Percentiles rank a stretch among this genome's conserved stretches.
Evolutionary conservation across 106 monocot genomes (phyloP).

Genomic region (Amphibolis antarctica): DNA sequence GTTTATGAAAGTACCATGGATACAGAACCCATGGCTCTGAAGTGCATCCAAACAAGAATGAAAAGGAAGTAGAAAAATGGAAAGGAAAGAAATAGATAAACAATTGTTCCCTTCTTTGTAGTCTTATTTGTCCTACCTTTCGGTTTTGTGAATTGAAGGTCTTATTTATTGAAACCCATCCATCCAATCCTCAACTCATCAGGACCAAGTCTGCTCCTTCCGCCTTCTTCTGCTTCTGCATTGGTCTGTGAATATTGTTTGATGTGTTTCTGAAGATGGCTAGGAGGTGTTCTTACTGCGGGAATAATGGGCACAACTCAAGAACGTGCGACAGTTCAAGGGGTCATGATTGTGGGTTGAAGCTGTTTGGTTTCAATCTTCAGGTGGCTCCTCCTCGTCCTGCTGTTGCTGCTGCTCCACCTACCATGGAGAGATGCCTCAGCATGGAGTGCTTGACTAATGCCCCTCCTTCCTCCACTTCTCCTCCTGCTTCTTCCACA

Average conservation of each 20-base stretch:
- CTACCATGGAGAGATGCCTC: conserved; percentile 12
- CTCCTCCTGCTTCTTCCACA: conserved; percentile 11
- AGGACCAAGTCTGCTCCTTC: neutral
- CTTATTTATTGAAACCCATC: neutral
- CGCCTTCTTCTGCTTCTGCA: neutral
- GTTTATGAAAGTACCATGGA: too few relatives aligned
- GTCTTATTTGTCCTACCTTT: too few relatives aligned
- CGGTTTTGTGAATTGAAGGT: too few relatives aligned
- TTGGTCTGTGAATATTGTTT: neutral
- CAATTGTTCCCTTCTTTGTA: neutral
- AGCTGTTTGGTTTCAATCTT: conserved; percentile 19
- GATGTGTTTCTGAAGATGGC: conserved; percentile 7
- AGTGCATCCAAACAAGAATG: neutral
- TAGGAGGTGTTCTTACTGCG: conserved; percentile 25
- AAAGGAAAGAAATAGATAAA: neutral
- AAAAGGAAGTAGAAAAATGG: neutral
- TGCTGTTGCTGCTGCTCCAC: too few relatives aligned
- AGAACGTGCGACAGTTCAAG: conserved; percentile 12
- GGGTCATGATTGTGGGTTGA: conserved; percentile 5
- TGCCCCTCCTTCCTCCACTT: conserved; percentile 5
- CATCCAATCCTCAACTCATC: neutral
- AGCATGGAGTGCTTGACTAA: conserved; percentile 14
- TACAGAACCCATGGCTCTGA: neutral
- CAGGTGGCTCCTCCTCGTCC: neutral
- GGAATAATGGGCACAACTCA: conserved; percentile 19